phyloP scores from a whole-genome alignment of 345 rosid species.

The Luvunga scandens region DNA sequence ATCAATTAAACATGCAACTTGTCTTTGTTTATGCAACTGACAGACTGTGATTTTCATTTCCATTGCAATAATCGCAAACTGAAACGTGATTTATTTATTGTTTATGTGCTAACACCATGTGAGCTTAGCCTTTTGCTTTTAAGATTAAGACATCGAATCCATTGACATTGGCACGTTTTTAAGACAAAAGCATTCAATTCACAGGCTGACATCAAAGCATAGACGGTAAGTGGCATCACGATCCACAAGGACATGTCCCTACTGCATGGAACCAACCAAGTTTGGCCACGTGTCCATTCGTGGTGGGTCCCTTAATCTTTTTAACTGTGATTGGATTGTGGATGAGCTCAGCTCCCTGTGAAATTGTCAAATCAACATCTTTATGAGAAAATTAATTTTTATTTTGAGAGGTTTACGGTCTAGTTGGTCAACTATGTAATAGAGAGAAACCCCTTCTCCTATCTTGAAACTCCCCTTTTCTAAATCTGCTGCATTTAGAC shows the following conservation, averaged over 20 bases:
- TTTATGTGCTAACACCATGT: background rate
- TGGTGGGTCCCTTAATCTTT: background rate
- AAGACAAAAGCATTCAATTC: background rate
- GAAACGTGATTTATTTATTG: background rate
- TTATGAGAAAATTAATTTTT: background rate
- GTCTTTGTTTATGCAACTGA: background rate
- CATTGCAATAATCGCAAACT: background rate
- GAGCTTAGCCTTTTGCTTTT: background rate
- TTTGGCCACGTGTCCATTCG: background rate
- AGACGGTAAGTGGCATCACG: constrained; percentile 12
- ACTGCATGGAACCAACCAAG: background rate
- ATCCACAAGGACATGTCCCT: background rate
- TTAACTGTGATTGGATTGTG: background rate
- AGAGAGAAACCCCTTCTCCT: background rate
- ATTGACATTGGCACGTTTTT: background rate
- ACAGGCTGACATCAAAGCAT: background rate
- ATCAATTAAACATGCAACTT: background rate
- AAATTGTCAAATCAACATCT: background rate
- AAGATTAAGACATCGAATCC: background rate
- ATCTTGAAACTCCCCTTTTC: background rate
- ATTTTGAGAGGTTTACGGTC: background rate
- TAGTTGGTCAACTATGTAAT: constrained; percentile 10
- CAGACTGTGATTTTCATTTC: background rate
- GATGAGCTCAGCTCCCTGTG: constrained; percentile 4
- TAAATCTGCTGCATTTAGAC: constrained; percentile 7